Conservation (phyloP, 495 filamentous ascomycete species). For the Aspergillus ostianus region DNA sequence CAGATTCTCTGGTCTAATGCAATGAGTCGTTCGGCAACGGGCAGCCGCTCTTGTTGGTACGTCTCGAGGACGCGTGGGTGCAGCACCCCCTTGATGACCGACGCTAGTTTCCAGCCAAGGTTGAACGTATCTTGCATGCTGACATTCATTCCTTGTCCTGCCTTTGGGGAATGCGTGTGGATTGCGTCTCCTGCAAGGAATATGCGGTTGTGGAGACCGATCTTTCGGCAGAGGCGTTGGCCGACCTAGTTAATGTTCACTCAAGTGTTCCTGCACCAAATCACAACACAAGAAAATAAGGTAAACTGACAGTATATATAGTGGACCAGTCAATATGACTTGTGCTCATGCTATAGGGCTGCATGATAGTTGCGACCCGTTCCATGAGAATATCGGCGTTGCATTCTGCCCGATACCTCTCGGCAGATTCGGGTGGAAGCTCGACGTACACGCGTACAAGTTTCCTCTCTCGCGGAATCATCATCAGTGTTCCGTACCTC, state of each 20-base stretch:
- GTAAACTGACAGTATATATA: not conserved
- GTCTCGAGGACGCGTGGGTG: conserved; percentile 34
- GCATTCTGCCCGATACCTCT: not conserved
- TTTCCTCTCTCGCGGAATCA: conserved; percentile 13
- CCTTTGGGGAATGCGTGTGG: conserved; percentile 50
- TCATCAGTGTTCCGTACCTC: conserved; percentile 16
- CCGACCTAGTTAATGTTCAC: not conserved
- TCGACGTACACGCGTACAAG: conserved; percentile 13
- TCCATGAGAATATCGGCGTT: conserved; percentile 5
- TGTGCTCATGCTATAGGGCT: conserved; percentile 6
- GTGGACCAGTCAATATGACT: conserved; percentile 5
- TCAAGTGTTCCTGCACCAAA: too few species aligned
- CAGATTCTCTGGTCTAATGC: conserved; percentile 15
- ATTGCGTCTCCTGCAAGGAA: conserved; percentile 53
- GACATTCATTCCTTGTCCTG: conserved; percentile 54
- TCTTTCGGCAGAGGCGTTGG: conserved; percentile 6
- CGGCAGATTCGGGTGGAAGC: conserved; percentile 3
- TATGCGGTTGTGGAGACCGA: conserved; percentile 18
- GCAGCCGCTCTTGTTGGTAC: conserved; percentile 31
- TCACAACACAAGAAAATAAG: not conserved
- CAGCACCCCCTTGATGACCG: conserved; percentile 26
- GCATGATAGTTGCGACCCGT: conserved; percentile 5
- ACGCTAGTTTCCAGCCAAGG: conserved; percentile 49
- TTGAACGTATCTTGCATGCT: conserved; percentile 55
- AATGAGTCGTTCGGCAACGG: conserved; percentile 24